Percentiles rank a stretch among this genome's conserved stretches.
Evolutionary conservation across 805 yeast species (phyloP).

Genomic region (Ogataea angusta): DNA sequence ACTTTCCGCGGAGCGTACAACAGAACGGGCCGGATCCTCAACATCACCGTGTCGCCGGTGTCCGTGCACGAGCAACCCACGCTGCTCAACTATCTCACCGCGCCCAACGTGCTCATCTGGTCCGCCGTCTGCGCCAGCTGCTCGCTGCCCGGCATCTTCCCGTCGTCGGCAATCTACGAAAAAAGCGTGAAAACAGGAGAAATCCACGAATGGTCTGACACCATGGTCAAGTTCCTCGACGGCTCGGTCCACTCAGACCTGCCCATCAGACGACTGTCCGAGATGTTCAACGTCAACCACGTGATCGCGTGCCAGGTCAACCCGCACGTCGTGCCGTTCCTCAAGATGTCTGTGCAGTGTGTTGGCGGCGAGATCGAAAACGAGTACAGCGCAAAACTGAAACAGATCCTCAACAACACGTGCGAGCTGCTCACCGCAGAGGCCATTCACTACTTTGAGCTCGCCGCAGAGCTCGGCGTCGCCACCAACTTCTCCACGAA

Average conservation of each 20-base stretch:
- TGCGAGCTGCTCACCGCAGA: constrained; percentile 67
- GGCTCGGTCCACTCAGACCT: constrained; percentile 95
- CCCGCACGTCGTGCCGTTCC: constrained; percentile 90
- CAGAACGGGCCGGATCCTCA: constrained; percentile 88
- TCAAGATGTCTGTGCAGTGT: constrained; percentile 63
- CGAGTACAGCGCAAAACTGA: constrained; percentile 53
- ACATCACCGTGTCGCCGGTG: constrained; percentile 91
- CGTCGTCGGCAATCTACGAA: constrained; percentile 81
- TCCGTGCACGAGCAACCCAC: constrained; percentile 89
- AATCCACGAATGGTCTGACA: constrained; percentile 78
- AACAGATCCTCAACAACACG: constrained; percentile 47
- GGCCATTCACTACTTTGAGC: constrained; percentile 69
- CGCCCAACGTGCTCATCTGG: constrained; percentile 81
- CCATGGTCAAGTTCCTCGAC: constrained; percentile 79
- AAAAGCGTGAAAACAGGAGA: constrained; percentile 72
- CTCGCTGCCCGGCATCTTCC: constrained; percentile 88
- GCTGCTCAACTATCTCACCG: constrained; percentile 71
- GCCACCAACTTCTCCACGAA: constrained; percentile 71
- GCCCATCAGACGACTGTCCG: constrained; percentile 85
- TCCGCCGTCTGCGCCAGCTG: constrained; percentile 93
- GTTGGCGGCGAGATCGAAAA: constrained; percentile 69
- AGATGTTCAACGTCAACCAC: constrained; percentile 96
- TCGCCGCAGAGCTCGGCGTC: constrained; percentile 73
- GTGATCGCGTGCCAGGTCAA: constrained; percentile 97
- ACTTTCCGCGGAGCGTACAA: constrained; percentile 94